These are phyloP conservation scores for Sporothrix curviconia DNA, from an alignment of 2,329 filamentous ascomycete species.

Conservation along the genomic window DNA sequence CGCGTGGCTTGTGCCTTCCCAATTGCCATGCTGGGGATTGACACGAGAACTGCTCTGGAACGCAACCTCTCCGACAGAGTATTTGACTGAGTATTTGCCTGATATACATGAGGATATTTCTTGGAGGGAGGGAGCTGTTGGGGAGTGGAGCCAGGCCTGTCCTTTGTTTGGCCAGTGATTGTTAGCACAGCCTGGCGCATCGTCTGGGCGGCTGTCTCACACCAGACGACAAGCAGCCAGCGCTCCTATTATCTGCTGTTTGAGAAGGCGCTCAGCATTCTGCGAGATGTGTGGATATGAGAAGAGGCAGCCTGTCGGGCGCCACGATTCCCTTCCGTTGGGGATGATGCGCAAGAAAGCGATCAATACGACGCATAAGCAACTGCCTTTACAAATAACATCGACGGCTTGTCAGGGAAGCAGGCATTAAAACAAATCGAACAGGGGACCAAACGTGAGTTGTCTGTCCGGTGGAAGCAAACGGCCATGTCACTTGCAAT, in stretches of 20 bases:
- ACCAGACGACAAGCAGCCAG: not conserved
- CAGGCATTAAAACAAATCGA: not conserved
- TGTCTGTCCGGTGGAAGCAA: not conserved
- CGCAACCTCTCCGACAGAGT: no score
- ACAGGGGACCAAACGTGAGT: not conserved
- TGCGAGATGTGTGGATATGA: not conserved
- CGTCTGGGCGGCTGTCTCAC: not conserved
- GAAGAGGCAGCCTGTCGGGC: not conserved
- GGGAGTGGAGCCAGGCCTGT: not conserved
- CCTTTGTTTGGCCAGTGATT: not conserved
- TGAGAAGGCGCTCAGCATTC: not conserved
- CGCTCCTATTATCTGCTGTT: not conserved
- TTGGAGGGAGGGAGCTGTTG: slow-evolving; percentile 6
- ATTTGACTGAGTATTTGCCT: no score
- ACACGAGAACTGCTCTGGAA: no score
- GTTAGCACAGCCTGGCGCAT: not conserved
- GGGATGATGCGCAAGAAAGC: not conserved
- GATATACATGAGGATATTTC: no score
- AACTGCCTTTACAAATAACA: not conserved
- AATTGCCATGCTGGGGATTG: not conserved
- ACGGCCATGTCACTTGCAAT: not conserved
- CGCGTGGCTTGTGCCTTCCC: slow-evolving; percentile 14
- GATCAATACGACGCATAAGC: not conserved
- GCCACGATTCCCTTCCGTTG: no score
- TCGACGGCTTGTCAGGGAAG: not conserved